Conservation (phyloP, 2,329 filamentous ascomycete species). For the Calonectria pseudoreteaudii region DNA sequence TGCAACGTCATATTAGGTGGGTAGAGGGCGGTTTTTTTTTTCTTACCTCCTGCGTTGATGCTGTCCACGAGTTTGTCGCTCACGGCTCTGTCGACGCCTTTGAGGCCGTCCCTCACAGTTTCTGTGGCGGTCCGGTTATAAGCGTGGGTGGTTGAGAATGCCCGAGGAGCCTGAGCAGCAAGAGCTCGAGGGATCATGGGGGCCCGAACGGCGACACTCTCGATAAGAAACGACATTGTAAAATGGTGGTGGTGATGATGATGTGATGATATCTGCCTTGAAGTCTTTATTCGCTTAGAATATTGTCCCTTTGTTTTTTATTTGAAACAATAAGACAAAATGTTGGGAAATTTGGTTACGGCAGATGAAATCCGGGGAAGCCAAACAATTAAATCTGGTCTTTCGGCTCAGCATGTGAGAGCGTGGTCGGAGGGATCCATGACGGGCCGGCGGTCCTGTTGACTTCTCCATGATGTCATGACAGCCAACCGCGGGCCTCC, state of each 20-base stretch:
- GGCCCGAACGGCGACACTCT: slow-evolving; percentile 58
- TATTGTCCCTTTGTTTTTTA: background rate
- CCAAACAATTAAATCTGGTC: background rate
- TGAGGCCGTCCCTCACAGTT: slow-evolving; percentile 68
- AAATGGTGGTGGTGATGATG: background rate
- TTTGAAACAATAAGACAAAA: background rate
- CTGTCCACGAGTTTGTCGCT: slow-evolving; percentile 72
- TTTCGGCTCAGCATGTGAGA: slow-evolving; percentile 18
- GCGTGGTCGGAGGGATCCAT: slow-evolving; percentile 29
- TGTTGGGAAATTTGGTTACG: background rate
- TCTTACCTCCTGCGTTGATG: slow-evolving; percentile 69
- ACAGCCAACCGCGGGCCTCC: slow-evolving; percentile 31
- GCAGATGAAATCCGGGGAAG: background rate
- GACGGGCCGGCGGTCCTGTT: slow-evolving; percentile 26
- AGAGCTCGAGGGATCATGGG: slow-evolving; percentile 53
- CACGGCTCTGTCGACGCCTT: slow-evolving; percentile 69
- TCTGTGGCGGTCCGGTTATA: slow-evolving; percentile 64
- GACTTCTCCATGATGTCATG: slow-evolving; percentile 43
- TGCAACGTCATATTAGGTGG: no score
- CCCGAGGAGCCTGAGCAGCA: slow-evolving; percentile 55
- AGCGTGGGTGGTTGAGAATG: slow-evolving; percentile 62
- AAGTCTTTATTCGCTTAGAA: background rate
- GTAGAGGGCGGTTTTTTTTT: no score
- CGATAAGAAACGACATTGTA: slow-evolving; percentile 66
- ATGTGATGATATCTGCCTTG: background rate